These are phyloP conservation scores for Torulaspora gathmanii DNA, from an alignment of 805 yeast species.

Conservation along the genomic window DNA sequence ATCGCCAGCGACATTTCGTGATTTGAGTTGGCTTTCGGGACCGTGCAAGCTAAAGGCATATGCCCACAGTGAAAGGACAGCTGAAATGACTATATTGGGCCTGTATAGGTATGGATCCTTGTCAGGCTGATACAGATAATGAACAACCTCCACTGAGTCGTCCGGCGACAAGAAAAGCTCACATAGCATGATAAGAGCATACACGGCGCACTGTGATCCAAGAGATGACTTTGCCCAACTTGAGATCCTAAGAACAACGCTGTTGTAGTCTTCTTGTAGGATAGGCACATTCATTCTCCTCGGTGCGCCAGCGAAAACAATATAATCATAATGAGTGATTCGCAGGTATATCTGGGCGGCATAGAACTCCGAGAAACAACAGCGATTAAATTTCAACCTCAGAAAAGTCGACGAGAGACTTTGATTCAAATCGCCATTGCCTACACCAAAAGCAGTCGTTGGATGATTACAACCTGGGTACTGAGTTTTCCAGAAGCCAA, in stretches of 20 bases:
- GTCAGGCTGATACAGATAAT: slow-evolving; percentile 41
- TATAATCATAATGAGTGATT: slow-evolving; percentile 67
- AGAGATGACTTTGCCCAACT: slow-evolving; percentile 8
- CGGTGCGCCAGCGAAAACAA: slow-evolving; percentile 73
- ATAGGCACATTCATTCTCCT: slow-evolving; percentile 64
- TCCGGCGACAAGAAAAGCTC: slow-evolving; percentile 48
- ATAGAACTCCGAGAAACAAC: slow-evolving; percentile 62
- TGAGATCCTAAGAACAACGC: slow-evolving; percentile 43
- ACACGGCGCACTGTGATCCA: slow-evolving; percentile 39
- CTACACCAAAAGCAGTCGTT: too few relatives aligned
- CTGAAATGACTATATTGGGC: slow-evolving; percentile 29
- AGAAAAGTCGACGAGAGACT: too few relatives aligned
- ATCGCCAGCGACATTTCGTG: slow-evolving; percentile 2
- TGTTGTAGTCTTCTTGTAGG: slow-evolving; percentile 43
- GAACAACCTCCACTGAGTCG: slow-evolving; percentile 30
- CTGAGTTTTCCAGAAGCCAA: slow-evolving; percentile 9
- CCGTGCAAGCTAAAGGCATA: slow-evolving; percentile 45
- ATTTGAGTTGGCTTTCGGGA: slow-evolving; percentile 31
- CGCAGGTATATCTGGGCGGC: slow-evolving; percentile 64
- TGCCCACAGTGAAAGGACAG: slow-evolving; percentile 42
- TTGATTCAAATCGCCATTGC: too few relatives aligned
- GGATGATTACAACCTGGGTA: too few relatives aligned
- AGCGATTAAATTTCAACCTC: slow-evolving; percentile 27
- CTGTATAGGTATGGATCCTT: slow-evolving; percentile 44
- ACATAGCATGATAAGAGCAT: slow-evolving; percentile 52